A percentile compares a stretch with the other conserved stretches of the same genome.
Evolutionary conservation across 176 grass and related monocot genomes (phyloP).

Genomic region (Juncus effusus): DNA sequence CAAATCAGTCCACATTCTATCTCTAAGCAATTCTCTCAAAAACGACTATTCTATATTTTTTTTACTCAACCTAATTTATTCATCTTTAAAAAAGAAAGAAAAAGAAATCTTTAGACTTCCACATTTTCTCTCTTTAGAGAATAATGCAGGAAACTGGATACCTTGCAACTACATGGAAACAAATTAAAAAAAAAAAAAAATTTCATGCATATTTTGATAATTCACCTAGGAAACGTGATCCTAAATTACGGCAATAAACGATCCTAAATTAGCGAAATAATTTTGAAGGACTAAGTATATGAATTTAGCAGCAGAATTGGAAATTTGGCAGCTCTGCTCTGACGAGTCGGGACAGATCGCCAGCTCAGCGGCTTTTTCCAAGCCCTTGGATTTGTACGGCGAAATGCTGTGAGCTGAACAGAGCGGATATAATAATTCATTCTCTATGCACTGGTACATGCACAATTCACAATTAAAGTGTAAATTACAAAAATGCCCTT

Average conservation of each 20-base stretch:
- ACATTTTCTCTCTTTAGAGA: too few relatives aligned
- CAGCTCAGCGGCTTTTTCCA: constrained; percentile 78
- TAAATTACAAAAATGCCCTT: not conserved
- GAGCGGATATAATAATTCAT: constrained; percentile 89
- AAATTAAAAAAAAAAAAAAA: not conserved
- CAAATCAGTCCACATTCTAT: too few relatives aligned
- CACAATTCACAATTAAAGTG: not conserved
- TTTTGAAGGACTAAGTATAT: not conserved
- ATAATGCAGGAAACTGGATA: not conserved
- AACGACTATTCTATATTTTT: too few relatives aligned
- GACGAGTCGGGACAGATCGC: constrained; percentile 52
- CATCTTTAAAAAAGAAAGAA: too few relatives aligned
- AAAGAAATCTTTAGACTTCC: too few relatives aligned
- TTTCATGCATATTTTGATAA: too few relatives aligned
- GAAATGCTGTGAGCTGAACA: constrained; percentile 83
- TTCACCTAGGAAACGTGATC: too few relatives aligned
- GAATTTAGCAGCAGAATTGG: constrained; percentile 43
- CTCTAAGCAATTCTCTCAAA: too few relatives aligned
- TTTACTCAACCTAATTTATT: too few relatives aligned
- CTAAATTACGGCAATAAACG: too few relatives aligned
- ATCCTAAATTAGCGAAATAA: too few relatives aligned
- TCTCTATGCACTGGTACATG: constrained; percentile 98
- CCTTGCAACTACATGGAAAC: not conserved
- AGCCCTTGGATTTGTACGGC: constrained; percentile 96
- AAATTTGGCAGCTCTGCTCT: constrained; percentile 44